Percentiles rank a stretch among this genome's conserved stretches.
These are phyloP conservation scores for Fraxinus ornus DNA, from an alignment of 305 asterid genomes.

Conservation along the genomic window DNA sequence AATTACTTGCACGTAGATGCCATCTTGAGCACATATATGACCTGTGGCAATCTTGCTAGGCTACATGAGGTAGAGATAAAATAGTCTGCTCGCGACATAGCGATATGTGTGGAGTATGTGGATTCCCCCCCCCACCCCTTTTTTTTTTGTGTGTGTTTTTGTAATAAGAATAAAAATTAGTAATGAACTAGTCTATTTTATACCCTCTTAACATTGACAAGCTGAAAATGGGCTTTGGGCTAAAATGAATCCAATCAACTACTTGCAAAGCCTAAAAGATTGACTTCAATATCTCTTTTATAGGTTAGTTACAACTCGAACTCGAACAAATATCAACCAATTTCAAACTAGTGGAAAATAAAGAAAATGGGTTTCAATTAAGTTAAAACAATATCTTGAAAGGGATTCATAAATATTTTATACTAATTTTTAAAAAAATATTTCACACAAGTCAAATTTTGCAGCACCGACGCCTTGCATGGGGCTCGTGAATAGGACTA, in stretches of 20 bases:
- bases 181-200: too few species aligned
- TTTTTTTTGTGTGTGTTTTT: too few species aligned
- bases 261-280: background rate
- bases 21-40: too few species aligned
- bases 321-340: background rate
- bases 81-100: background rate
- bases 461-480: constrained; percentile 25
- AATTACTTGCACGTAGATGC: too few species aligned
- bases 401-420: background rate
- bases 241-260: background rate
- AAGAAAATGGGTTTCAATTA: too few species aligned
- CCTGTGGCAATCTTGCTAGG: too few species aligned
- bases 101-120: background rate
- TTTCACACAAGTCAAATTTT: constrained; percentile 3
- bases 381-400: too few species aligned
- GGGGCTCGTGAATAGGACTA: background rate
- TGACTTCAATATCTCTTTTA: background rate
- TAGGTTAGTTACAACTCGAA: too few species aligned
- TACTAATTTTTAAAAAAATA: too few species aligned
- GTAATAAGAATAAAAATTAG: too few species aligned
- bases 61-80: background rate
- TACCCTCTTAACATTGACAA: too few species aligned
- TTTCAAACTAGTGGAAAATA: background rate
- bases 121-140: too few species aligned
- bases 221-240: background rate